These are phyloP conservation scores for Coemansia sp. DNA, from an alignment of 192 early-diverging fungal species.

Conservation along the genomic window DNA sequence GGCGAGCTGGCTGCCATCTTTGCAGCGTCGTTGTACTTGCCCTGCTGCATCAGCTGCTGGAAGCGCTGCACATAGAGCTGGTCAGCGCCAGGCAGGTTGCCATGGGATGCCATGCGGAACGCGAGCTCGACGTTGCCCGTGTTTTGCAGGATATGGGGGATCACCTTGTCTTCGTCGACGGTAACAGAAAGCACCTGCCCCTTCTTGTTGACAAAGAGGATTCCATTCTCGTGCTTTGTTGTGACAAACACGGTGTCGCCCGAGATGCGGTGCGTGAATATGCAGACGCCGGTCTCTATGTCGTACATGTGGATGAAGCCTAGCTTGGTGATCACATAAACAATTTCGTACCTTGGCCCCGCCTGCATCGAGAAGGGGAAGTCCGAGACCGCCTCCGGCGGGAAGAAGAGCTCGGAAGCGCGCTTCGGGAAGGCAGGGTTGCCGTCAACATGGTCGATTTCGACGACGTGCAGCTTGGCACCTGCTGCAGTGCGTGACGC, in stretches of 20 bases:
- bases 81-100: constrained; percentile 90
- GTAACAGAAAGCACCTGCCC: constrained; percentile 94
- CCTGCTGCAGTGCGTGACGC: constrained; percentile 76
- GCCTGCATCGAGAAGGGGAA: constrained; percentile 98
- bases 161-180: constrained; percentile 85
- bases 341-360: constrained; percentile 89
- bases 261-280: constrained; percentile 97
- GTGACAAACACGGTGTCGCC: constrained; percentile 99
- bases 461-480: constrained; percentile 94
- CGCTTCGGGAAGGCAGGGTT: constrained; percentile 88
- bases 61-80: constrained; percentile 90
- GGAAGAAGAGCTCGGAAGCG: constrained; percentile 93
- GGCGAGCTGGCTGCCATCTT: constrained; percentile 96
- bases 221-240: constrained; percentile 85
- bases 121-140: constrained; percentile 89
- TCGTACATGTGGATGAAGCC: constrained; percentile 98
- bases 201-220: constrained; percentile 95
- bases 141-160: constrained; percentile 85
- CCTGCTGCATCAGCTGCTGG: constrained; percentile 75
- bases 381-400: constrained; percentile 90
- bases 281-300: constrained; percentile 88
- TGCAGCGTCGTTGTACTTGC: constrained; percentile 84
- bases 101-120: constrained; percentile 83
- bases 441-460: constrained; percentile 93
- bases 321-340: constrained; percentile 96